Evolutionary conservation across 2,329 filamentous ascomycete genomes (phyloP).

Genomic region (Pseudogymnoascus pannorum): DNA sequence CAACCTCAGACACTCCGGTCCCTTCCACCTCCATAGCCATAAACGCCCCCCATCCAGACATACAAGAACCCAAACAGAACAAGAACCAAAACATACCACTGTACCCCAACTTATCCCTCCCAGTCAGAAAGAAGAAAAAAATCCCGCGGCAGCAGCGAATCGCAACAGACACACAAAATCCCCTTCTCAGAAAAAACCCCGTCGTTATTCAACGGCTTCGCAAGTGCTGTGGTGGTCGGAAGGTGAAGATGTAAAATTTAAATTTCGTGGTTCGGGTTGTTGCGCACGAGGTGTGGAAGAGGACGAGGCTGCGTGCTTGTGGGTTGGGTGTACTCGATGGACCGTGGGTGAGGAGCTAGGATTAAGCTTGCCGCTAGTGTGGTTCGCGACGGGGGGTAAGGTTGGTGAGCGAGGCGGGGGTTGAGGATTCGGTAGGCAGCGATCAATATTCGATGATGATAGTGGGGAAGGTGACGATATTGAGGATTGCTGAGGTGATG

Average conservation of each 20-base stretch:
- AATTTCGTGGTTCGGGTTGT: not conserved
- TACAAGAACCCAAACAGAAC: not conserved
- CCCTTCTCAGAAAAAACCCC: not conserved
- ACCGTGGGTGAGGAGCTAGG: not conserved
- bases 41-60: not conserved
- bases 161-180: not conserved
- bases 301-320: not conserved
- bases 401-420: not conserved
- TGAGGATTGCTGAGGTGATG: too few species aligned
- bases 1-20: not conserved
- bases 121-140: too few species aligned
- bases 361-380: constrained; percentile 1
- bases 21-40: not conserved
- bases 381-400: not conserved
- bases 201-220: not conserved
- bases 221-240: not conserved
- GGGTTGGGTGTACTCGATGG: not conserved
- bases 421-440: too few species aligned
- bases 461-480: not conserved
- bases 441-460: not conserved
- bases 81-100: not conserved
- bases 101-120: not conserved
- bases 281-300: not conserved
- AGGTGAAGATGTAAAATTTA: too few species aligned
- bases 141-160: not conserved